Conservation (phyloP, 352 stramenopile species). For the Phytophthora hybrid region DNA sequence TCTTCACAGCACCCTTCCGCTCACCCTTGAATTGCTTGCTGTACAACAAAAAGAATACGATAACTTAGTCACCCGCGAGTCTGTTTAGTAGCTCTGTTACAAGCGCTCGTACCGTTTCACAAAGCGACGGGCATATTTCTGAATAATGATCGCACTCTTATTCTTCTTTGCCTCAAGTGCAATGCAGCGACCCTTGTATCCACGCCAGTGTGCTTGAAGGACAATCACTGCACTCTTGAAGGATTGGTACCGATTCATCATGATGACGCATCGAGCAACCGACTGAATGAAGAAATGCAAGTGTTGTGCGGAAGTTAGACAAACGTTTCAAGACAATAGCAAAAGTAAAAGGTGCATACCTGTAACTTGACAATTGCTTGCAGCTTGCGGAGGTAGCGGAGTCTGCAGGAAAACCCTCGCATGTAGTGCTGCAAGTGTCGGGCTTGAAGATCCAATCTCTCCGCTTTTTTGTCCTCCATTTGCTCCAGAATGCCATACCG, state of each 20-base stretch:
- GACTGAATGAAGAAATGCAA: slow-evolving; percentile 52
- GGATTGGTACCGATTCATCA: slow-evolving; percentile 77
- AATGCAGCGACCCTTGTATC: slow-evolving; percentile 67
- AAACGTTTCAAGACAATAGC: slow-evolving; percentile 5
- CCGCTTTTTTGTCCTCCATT: slow-evolving; percentile 77
- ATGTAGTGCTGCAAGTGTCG: slow-evolving; percentile 78
- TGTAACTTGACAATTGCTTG: slow-evolving; percentile 83
- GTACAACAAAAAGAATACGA: slow-evolving; percentile 10
- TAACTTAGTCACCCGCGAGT: slow-evolving; percentile 3
- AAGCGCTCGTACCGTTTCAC: slow-evolving; percentile 51
- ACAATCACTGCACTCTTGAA: slow-evolving; percentile 61
- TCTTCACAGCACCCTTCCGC: slow-evolving; percentile 60
- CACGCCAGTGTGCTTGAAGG: slow-evolving; percentile 85
- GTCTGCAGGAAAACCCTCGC: slow-evolving; percentile 66
- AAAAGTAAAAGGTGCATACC: slow-evolving; percentile 32
- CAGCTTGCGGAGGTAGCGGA: slow-evolving; percentile 71
- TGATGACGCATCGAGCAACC: slow-evolving; percentile 80
- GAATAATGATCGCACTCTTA: slow-evolving; percentile 72
- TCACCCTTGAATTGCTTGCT: slow-evolving; percentile 68
- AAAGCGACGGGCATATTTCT: slow-evolving; percentile 71
- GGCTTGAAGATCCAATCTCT: slow-evolving; percentile 65
- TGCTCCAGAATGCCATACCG: slow-evolving; percentile 80
- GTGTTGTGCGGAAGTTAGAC: slow-evolving; percentile 13
- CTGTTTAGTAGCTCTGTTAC: not conserved
- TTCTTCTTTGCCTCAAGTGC: slow-evolving; percentile 58